Evolutionary conservation across 2,329 filamentous ascomycete genomes (phyloP).

Genomic region (Colletotrichum australisinense): DNA sequence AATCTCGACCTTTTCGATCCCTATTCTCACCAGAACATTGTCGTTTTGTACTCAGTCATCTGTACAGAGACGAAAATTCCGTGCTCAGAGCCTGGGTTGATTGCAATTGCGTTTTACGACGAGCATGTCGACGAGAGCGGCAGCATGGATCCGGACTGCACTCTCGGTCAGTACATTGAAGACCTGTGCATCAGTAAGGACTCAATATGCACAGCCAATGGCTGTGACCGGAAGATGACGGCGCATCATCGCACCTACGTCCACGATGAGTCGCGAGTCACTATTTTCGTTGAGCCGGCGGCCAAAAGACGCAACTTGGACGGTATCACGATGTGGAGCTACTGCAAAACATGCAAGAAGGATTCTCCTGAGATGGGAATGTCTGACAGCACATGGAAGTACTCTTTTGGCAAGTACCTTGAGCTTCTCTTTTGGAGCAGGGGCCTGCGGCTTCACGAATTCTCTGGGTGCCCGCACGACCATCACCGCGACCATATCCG

Average conservation of each 20-base stretch:
- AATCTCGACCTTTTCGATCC: slow-evolving; percentile 93
- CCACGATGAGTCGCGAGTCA: slow-evolving; percentile 93
- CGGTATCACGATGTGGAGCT: slow-evolving; percentile 97
- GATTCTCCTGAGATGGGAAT: slow-evolving; percentile 91
- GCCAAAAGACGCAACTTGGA: slow-evolving; percentile 60
- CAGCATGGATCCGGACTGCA: slow-evolving; percentile 85
- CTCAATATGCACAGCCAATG: slow-evolving; percentile 82
- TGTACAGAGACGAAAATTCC: slow-evolving; percentile 95
- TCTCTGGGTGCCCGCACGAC: slow-evolving; percentile 84
- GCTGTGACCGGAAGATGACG: slow-evolving; percentile 88
- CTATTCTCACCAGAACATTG: slow-evolving; percentile 95
- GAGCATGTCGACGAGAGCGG: slow-evolving; percentile 77
- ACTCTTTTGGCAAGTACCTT: slow-evolving; percentile 98
- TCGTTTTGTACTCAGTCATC: slow-evolving; percentile 92
- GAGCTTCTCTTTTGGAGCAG: slow-evolving; percentile 97
- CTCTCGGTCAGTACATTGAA: slow-evolving; percentile 94
- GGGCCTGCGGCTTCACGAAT: slow-evolving; percentile 78
- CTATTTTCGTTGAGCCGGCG: slow-evolving; percentile 80
- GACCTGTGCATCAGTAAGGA: slow-evolving; percentile 83
- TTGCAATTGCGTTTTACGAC: slow-evolving; percentile 93
- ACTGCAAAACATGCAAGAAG: slow-evolving; percentile 90
- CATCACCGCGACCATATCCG: slow-evolving; percentile 92
- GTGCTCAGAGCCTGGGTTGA: slow-evolving; percentile 89
- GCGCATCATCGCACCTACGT: slow-evolving; percentile 98
- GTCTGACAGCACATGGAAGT: slow-evolving; percentile 96